A percentile compares a stretch with the other conserved stretches of the same genome.
phyloP scores from a whole-genome alignment of 179 eudicot species.

The Actinidia arguta region DNA sequence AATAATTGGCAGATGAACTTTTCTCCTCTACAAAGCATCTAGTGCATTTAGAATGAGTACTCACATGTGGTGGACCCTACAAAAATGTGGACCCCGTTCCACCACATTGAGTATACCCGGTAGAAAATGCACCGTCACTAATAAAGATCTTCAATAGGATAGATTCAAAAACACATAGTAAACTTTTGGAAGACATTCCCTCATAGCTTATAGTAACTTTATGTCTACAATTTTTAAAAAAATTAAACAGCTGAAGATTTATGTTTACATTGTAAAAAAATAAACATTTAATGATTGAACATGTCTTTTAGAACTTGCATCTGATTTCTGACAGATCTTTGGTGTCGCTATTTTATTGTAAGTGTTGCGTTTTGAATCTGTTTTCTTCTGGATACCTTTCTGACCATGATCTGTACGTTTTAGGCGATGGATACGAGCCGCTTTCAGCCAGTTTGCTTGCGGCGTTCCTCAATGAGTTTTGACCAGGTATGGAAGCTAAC shows the following conservation, averaged over 20 bases:
- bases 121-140: too few relatives aligned
- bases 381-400: neutral
- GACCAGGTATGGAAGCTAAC: conserved; percentile 11
- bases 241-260: neutral
- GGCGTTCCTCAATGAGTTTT: neutral
- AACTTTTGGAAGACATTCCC: neutral
- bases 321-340: neutral
- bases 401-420: neutral
- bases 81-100: too few relatives aligned
- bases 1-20: neutral
- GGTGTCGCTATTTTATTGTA: neutral
- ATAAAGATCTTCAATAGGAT: neutral
- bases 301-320: neutral
- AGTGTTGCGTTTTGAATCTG: neutral
- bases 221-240: neutral
- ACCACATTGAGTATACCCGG: too few relatives aligned
- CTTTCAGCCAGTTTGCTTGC: conserved; percentile 28
- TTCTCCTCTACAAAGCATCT: neutral
- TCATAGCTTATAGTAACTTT: neutral
- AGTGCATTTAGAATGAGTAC: too few relatives aligned
- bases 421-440: conserved; percentile 53
- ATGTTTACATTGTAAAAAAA: neutral
- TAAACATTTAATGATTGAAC: neutral
- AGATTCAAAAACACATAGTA: neutral
- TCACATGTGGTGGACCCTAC: too few relatives aligned